A percentile compares a stretch with the other conserved stretches of the same genome.
phyloP scores from a whole-genome alignment of 495 filamentous ascomycete species.

The Parachaetomium inaequale region DNA sequence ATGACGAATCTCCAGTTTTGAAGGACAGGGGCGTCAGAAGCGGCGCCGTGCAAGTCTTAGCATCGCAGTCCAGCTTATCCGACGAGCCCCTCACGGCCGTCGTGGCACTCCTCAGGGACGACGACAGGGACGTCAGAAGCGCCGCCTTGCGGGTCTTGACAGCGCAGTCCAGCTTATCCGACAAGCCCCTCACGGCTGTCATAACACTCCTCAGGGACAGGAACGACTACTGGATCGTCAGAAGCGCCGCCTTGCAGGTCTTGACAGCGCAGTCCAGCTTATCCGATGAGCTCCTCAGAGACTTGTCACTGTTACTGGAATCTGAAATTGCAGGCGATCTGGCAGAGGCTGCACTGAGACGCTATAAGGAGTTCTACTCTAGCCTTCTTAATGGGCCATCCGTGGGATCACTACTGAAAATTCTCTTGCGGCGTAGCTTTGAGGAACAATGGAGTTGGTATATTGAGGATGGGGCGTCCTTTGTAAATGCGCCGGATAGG shows the following conservation, averaged over 20 bases:
- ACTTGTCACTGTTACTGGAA: background rate
- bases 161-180: background rate
- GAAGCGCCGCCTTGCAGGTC: background rate
- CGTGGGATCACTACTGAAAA: background rate
- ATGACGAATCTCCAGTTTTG: constrained; percentile 9
- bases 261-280: background rate
- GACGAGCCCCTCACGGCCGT: background rate
- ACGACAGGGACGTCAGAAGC: constrained; percentile 8
- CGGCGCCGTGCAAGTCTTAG: constrained; percentile 11
- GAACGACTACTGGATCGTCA: background rate
- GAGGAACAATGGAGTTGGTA: background rate
- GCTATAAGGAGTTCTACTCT: background rate
- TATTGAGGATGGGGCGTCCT: background rate
- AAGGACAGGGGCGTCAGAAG: background rate
- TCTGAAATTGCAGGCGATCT: background rate
- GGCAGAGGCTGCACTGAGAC: background rate
- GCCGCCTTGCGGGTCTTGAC: background rate
- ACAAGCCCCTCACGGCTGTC: background rate
- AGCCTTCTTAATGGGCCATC: background rate
- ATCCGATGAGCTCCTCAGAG: background rate
- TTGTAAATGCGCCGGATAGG: background rate
- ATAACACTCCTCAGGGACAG: background rate
- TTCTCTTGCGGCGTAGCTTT: background rate
- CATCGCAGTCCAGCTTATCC: constrained; percentile 6
- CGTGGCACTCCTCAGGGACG: constrained; percentile 11